A percentile compares a stretch with the other conserved stretches of the same genome.
phyloP scores from a whole-genome alignment of 2,329 filamentous ascomycete genomes.

The Ophiostoma quercus region DNA sequence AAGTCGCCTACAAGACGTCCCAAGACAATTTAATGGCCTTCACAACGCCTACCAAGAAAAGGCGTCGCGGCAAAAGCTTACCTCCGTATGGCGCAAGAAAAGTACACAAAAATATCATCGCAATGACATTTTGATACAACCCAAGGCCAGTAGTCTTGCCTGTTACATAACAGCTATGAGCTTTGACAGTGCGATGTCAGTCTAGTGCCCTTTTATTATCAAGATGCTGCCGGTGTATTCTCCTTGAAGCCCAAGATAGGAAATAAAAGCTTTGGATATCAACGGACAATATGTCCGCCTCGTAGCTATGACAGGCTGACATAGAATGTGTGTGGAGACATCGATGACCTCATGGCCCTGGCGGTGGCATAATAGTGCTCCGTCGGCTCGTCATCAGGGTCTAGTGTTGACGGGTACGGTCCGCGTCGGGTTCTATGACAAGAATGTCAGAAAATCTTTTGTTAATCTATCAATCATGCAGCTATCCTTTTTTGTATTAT shows the following conservation, averaged over 20 bases:
- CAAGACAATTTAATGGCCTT: not conserved
- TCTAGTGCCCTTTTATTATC: not conserved
- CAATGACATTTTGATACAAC: not conserved
- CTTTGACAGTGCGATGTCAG: not conserved
- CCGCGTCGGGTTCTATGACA: not conserved
- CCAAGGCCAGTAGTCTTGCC: not conserved
- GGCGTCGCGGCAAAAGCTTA: not conserved
- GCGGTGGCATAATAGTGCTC: slow-evolving; percentile 6
- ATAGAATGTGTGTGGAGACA: slow-evolving; percentile 9
- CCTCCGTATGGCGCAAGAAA: not conserved
- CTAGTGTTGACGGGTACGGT: not conserved
- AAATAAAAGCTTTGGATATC: not conserved
- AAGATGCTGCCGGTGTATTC: not conserved
- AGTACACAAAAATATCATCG: slow-evolving; percentile 2
- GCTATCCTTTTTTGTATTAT: not conserved
- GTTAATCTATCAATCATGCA: too few relatives aligned
- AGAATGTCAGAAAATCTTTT: not conserved
- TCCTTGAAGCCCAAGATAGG: not conserved
- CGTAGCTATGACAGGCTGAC: not conserved
- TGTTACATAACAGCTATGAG: not conserved
- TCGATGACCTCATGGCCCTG: slow-evolving; percentile 1
- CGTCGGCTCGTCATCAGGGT: slow-evolving; percentile 9
- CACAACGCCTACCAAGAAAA: not conserved
- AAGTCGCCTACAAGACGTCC: not conserved
- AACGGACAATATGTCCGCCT: slow-evolving; percentile 1